These are phyloP conservation scores for Cryptosporidium bovis DNA, from an alignment of 169 alveolate genomes.

Conservation along the genomic window DNA sequence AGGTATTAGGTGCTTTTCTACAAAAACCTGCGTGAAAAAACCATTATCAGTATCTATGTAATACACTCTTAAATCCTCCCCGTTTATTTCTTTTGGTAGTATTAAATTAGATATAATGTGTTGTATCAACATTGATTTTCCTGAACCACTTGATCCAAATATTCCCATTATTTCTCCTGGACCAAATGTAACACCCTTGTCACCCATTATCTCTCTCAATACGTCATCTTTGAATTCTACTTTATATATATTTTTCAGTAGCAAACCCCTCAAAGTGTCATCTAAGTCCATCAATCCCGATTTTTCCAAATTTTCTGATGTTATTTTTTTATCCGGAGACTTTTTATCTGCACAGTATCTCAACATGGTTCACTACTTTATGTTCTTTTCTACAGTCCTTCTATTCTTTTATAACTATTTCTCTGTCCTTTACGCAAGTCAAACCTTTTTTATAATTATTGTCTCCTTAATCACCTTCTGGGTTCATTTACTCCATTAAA, in stretches of 20 bases:
- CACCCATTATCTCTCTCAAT: conserved; percentile 30
- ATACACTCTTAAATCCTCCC: conserved; percentile 22
- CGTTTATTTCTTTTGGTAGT: conserved; percentile 36
- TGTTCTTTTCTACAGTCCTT: no score
- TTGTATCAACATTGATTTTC: conserved; percentile 23
- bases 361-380: not conserved
- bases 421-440: no score
- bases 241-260: conserved; percentile 18
- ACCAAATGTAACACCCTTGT: not conserved
- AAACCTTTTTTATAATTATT: no score
- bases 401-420: no score
- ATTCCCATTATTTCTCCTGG: conserved; percentile 64
- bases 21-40: conserved; percentile 38
- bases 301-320: not conserved
- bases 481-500: no score
- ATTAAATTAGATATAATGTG: conserved; percentile 21
- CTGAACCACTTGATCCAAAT: conserved; percentile 25
- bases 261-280: conserved; percentile 28
- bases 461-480: no score
- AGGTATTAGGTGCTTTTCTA: conserved; percentile 43
- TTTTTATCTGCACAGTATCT: not conserved
- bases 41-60: conserved; percentile 40
- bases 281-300: conserved; percentile 11
- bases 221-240: conserved; percentile 41
- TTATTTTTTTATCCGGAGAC: no score